Percentiles rank a stretch among this genome's conserved stretches.
phyloP scores from a whole-genome alignment of 129 eudicot genomes.

The Kitagawia praeruptora region DNA sequence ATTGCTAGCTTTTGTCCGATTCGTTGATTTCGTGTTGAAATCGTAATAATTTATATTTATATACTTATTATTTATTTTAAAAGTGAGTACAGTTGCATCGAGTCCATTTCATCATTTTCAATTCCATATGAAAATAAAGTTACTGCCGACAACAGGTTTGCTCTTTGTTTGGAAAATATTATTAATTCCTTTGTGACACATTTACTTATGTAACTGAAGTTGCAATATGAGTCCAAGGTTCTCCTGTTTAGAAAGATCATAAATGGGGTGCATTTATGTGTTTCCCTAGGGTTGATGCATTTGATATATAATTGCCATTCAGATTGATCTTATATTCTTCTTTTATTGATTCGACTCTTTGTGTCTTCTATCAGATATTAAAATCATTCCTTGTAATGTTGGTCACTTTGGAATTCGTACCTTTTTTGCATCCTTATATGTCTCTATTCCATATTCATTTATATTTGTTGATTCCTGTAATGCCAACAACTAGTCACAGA shows the following conservation, averaged over 20 bases:
- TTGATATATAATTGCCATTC: neutral
- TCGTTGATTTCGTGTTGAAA: neutral
- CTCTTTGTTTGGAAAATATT: neutral
- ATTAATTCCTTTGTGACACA: neutral
- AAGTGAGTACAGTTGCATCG: neutral
- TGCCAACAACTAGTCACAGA: neutral
- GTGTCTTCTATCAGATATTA: neutral
- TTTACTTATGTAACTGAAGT: neutral
- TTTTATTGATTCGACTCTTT: neutral
- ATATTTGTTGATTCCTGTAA: neutral
- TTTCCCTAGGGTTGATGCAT: neutral
- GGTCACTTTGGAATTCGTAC: neutral
- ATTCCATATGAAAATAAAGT: neutral
- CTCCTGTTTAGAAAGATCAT: neutral
- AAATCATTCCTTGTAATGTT: neutral
- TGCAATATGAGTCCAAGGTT: neutral
- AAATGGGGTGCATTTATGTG: neutral
- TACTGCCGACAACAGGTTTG: neutral
- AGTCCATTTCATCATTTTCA: neutral
- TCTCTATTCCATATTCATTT: neutral
- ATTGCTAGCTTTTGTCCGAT: conserved; percentile 4
- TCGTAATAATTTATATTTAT: neutral
- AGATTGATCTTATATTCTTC: neutral
- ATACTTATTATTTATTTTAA: neutral
- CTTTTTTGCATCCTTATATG: neutral